Base-by-base conservation (phyloP, 306 rosid species). In the Cucumis sativus region DNA sequence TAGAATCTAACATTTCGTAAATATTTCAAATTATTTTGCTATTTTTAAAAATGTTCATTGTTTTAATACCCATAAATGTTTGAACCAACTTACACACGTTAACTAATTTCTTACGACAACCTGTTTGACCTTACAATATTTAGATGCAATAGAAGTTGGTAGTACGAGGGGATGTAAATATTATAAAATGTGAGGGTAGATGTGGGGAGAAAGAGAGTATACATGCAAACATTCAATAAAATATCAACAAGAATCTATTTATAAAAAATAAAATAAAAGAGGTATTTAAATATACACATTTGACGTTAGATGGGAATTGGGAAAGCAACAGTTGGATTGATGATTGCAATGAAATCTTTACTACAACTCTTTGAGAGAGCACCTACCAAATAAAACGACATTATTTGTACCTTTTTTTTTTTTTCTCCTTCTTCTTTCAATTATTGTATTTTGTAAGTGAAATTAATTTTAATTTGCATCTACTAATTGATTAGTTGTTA, bases 311-410 rank as follows among this genome's bases (percentile, higher is more conserved):
- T 68, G 30, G 74, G 73, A 66, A 66, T 37, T 66, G 25, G 73
- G 74, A 68, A 68, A 41, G 74, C 74, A 67, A 67, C 33, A 67
- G 74, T 67, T 67, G 16, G 74, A 64, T 20, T 20, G 74, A 40
- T 68, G 28, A 68, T 68, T 40, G 17, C 74, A 11, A 67, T 40
- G 18, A 66, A 33, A 66, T 39, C 30, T 39, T 66, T 40, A 37
- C 54, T 67, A n/a, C 74, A 40, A 67, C 33, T 67, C 49, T 63
- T 3, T 20, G 33, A 68, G 55, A n/a, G 35, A n/a, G n/a, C 87
- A 87, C 93, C 93, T 58, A 83, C 88, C 89, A 82, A 84, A 82
- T 84, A 91, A 87, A 91, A 82, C 55, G 96, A 84, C 96, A 81
- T 85, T 64, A 82, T 84, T 37, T 43, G 43, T 14, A 47, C 54